Evolutionary conservation across 1,284 basidiomycete species (phyloP).

Genomic region (Pseudozyma tsukubaensis): DNA sequence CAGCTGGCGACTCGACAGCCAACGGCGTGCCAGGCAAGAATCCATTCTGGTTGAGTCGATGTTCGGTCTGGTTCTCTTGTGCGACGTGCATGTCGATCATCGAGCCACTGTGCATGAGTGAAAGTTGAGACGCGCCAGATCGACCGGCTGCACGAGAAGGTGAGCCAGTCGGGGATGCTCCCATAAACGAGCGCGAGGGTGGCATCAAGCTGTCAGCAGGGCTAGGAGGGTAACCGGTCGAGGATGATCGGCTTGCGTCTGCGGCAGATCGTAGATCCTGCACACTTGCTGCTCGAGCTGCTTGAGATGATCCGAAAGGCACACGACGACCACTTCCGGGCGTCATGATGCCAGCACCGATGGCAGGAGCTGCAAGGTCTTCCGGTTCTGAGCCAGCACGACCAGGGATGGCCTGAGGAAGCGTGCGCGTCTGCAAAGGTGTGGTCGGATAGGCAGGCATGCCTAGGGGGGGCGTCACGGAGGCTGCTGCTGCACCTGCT

Average conservation of each 20-base stretch:
- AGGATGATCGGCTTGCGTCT: constrained; percentile 33
- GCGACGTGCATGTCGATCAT: constrained; percentile 71
- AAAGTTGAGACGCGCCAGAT: constrained; percentile 56
- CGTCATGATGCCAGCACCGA: constrained; percentile 7
- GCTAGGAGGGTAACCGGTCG: constrained; percentile 29
- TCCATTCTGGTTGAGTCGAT: constrained; percentile 55
- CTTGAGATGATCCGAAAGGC: constrained; percentile 32
- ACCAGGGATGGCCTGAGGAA: constrained; percentile 14
- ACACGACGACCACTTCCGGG: constrained; percentile 27
- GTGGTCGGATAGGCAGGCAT: constrained; percentile 20
- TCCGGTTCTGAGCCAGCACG: constrained; percentile 29
- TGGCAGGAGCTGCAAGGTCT: constrained; percentile 9
- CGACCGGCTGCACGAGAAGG: constrained; percentile 37
- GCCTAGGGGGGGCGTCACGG: constrained; percentile 23
- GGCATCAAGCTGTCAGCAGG: constrained; percentile 53
- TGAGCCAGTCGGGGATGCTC: constrained; percentile 44
- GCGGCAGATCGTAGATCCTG: constrained; percentile 52
- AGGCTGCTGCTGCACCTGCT: constrained; percentile 1
- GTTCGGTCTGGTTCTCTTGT: constrained; percentile 55
- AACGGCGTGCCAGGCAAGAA: constrained; percentile 52
- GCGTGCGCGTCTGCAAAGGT: constrained; percentile 28
- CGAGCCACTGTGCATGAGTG: constrained; percentile 68
- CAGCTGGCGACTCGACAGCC: constrained; percentile 38
- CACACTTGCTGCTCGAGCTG: constrained; percentile 47
- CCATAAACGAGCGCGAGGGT: constrained; percentile 55